Conservation (phyloP, 306 rosid genomes). For the Pterocarpus macrocarpus region DNA sequence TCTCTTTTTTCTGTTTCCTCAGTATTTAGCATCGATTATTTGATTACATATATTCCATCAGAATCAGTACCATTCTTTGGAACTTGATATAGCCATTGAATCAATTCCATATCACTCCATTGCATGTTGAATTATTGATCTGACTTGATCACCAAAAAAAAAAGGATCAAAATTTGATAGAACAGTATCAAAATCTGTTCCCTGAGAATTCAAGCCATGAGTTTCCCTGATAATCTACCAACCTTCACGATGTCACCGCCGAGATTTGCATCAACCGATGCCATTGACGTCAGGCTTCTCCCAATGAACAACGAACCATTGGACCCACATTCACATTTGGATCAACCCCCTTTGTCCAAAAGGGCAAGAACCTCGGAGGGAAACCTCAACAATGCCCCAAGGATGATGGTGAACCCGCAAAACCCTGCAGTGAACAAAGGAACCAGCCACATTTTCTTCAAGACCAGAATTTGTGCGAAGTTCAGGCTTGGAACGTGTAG, state of each 20-base stretch:
- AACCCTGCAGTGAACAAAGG: constrained; percentile 66
- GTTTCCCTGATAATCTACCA: constrained; percentile 62
- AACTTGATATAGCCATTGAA: constrained; percentile 7
- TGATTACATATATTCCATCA: constrained; percentile 28
- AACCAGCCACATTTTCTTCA: constrained; percentile 72
- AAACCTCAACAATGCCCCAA: constrained; percentile 40
- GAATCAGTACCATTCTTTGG: constrained; percentile 40
- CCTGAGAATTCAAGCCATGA: constrained; percentile 51
- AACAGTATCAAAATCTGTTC: constrained; percentile 14
- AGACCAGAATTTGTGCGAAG: constrained; percentile 89
- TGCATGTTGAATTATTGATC: constrained; percentile 14
- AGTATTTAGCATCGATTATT: constrained; percentile 14
- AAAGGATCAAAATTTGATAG: constrained; percentile 26
- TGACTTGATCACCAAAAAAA: constrained; percentile 38
- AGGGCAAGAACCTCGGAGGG: constrained; percentile 69
- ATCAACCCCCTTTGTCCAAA: constrained; percentile 59
- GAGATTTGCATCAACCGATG: constrained; percentile 58
- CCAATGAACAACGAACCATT: constrained; percentile 53
- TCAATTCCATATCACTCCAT: constrained; percentile 14
- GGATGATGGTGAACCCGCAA: constrained; percentile 45
- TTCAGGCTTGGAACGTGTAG: constrained; percentile 76
- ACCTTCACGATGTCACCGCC: constrained; percentile 57
- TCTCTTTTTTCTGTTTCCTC: not conserved
- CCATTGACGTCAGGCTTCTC: constrained; percentile 65
- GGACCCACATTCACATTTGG: constrained; percentile 53